Evolutionary conservation across 1,284 basidiomycete genomes (phyloP), one percentile per base, ranked within the genome.

Genomic region (Volvariella volvacea): DNA sequence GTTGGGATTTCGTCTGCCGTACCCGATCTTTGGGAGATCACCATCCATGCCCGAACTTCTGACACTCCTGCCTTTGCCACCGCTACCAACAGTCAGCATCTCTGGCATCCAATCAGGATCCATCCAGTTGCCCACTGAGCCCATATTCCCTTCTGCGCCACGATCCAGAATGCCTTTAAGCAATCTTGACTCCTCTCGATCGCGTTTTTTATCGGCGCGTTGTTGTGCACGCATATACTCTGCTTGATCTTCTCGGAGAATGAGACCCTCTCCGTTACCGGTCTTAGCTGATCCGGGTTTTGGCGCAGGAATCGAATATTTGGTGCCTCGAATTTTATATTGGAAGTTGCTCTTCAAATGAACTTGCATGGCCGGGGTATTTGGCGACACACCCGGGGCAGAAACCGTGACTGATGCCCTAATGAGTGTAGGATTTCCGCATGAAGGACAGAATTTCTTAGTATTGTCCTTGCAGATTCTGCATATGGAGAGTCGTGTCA

Each of bases 391-490:
- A 34, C 65, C 69, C 0, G 85, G 78, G 1, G 82, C 77, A 25
- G 83, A 76, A 43, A 94, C 78, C 1, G 92, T 92, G 32, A 98
- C 92, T 2, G 93, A 94, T 2, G 91, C 87, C 48, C 95, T 87
- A 43, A 97, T 68, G 21, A 99, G 76, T 0, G 96, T 89, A 0
- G 92, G 78, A 57, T 94, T 95, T 33, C 96, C 96, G 62, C 96
- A 99, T 7, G 92, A 90, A 1, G 96, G 95, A 61, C 96, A 99
- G 71, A 99, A 99, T 56, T 92, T 92, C 63, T 92, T 92, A 15
- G 89, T 86, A 25, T 82, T 74, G 63, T 99, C 94, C 71, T 95
- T 97, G 72, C 95, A 99, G 51, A 97, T 82, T 65, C 94, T 97
- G 57, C 32, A 36, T 20, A n/a, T n/a, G n/a, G n/a, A 20, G 41